Evolutionary conservation across 2,329 filamentous ascomycete genomes (phyloP).

Genomic region (Claviceps capensis): DNA sequence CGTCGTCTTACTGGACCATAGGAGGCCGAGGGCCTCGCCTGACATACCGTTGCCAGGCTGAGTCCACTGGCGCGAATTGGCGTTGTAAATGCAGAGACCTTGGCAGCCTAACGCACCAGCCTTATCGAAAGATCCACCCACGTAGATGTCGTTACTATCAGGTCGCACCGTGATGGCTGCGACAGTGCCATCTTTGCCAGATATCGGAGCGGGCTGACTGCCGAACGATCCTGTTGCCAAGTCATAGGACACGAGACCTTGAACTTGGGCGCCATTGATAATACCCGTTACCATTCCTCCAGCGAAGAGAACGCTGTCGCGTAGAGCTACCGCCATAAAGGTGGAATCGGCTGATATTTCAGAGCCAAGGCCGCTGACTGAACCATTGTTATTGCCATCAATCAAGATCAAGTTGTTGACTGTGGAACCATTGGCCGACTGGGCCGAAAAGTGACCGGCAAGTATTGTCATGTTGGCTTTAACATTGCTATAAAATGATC

Average conservation of each 20-base stretch:
- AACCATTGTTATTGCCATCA: slow-evolving; percentile 55
- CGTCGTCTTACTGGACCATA: slow-evolving; percentile 60
- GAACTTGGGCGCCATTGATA: slow-evolving; percentile 46
- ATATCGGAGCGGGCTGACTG: slow-evolving; percentile 62
- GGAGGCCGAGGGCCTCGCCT: slow-evolving; percentile 57
- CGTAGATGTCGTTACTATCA: slow-evolving; percentile 60
- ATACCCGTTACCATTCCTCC: slow-evolving; percentile 68
- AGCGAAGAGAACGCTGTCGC: slow-evolving; percentile 59
- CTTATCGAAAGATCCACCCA: slow-evolving; percentile 72
- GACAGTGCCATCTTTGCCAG: slow-evolving; percentile 57
- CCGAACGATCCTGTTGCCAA: slow-evolving; percentile 49
- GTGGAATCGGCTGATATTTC: slow-evolving; percentile 59
- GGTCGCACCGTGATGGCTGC: slow-evolving; percentile 64
- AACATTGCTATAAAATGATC: slow-evolving; percentile 59
- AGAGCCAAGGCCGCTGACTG: slow-evolving; percentile 54
- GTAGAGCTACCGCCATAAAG: slow-evolving; percentile 56
- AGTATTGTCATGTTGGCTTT: slow-evolving; percentile 72
- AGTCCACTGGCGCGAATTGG: slow-evolving; percentile 60
- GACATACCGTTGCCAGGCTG: slow-evolving; percentile 58
- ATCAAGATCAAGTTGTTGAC: slow-evolving; percentile 75
- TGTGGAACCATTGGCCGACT: slow-evolving; percentile 50
- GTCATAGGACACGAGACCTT: slow-evolving; percentile 70
- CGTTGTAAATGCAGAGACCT: slow-evolving; percentile 68
- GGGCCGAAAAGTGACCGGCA: slow-evolving; percentile 72
- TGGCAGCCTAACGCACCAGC: slow-evolving; percentile 76